phyloP scores from a whole-genome alignment of 148 eudicot species.

The Suaeda aralocaspica region DNA sequence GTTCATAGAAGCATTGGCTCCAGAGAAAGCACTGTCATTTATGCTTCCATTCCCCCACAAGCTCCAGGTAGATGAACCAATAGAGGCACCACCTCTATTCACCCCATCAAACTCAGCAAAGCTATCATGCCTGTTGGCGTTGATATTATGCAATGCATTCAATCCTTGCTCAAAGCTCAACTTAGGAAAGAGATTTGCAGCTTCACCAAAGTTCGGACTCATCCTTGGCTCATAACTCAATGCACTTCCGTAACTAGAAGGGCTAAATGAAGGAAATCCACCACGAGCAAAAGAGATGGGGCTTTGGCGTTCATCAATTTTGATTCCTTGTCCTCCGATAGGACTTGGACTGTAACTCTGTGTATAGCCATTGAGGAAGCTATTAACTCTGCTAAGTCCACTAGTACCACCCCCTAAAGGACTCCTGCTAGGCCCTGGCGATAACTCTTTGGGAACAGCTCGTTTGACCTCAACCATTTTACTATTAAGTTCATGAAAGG shows the following conservation, averaged over 20 bases:
- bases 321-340: conserved; percentile 57
- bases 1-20: conserved; percentile 40
- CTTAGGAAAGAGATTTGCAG: conserved; percentile 40
- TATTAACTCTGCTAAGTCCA: conserved; percentile 56
- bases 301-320: conserved; percentile 69
- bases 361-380: conserved; percentile 57
- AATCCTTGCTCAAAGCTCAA: conserved; percentile 54
- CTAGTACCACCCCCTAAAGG: conserved; percentile 45
- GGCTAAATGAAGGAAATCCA: conserved; percentile 63
- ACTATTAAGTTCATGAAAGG: conserved; percentile 91
- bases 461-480: conserved; percentile 97
- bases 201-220: conserved; percentile 43
- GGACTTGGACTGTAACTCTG: conserved; percentile 57
- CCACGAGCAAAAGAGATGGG: conserved; percentile 54
- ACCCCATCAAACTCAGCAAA: conserved; percentile 49
- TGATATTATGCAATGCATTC: conserved; percentile 38
- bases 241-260: conserved; percentile 46
- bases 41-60: conserved; percentile 68
- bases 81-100: conserved; percentile 45
- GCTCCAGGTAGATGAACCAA: conserved; percentile 46
- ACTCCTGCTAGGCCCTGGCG: conserved; percentile 69
- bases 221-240: conserved; percentile 56
- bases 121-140: conserved; percentile 42
- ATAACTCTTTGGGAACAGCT: conserved; percentile 90
- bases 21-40: conserved; percentile 35